Evolutionary conservation across 768 basidiomycete species (phyloP), one percentile per base, ranked within the genome.

Genomic region (Pilatotrama ljubarskyi): DNA sequence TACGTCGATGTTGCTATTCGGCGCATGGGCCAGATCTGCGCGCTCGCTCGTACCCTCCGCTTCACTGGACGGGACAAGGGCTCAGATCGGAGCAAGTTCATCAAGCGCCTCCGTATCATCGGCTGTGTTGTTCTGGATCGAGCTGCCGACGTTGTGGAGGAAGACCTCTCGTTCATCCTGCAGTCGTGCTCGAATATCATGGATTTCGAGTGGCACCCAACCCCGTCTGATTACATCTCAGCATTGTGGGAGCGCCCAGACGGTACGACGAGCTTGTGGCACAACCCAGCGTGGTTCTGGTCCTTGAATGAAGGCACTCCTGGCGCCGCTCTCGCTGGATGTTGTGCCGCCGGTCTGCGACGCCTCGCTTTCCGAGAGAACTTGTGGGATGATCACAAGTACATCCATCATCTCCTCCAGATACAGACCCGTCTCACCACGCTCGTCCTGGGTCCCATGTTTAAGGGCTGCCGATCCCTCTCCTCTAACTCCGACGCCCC

Each of bases 11-110:
- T 51, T 20, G 48, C 42, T 13, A n/a, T 58, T 5, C 29, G 47
- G 4, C 40, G 56, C 11, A 50, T 58, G 56, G 48, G 56, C n/a
- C 38, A 58, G 22, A 42, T 50, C 47, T n/a, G 13, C 15, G 47
- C 48, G 4, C 48, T 58, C 2, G 56, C 48, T 0, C 48, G 29
- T 35, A 51, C 48, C 0, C 38, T 58, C 1, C 44, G 55, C 8
- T 35, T 42, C 10, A 25, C 26, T 14, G 26, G 52, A 4, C 3
- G 32, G 11, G 20, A 8, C 2, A 43, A 43, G 13, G 40, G 17
- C n/a, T 13, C 52, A 7, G 41, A 54, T 15, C 42, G n/a, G 29
- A 42, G 40, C 14, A 32, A 44, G 18, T 24, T 43, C 26, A 43
- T 54, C 25, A 29, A 42, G 51, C 38, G 51, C 7, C 20, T 52